phyloP scores from a whole-genome alignment of 306 rosid species.

The Cicer arietinum region DNA sequence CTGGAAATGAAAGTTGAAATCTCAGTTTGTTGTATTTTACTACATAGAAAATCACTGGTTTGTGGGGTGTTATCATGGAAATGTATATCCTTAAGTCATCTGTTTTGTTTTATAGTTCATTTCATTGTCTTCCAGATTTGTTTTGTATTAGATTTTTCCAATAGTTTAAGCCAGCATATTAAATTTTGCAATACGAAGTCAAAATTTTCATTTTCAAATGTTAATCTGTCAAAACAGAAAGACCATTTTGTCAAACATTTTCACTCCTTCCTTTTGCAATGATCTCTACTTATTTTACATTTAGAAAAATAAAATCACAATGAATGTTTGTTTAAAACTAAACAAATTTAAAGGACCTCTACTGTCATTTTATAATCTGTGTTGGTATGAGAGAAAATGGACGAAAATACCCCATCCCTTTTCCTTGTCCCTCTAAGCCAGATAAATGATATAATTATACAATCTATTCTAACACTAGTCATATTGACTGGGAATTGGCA shows the following conservation, averaged over 20 bases:
- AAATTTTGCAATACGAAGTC: slow-evolving; percentile 31
- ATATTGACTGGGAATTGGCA: not conserved
- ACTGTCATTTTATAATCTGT: not conserved
- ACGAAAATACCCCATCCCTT: not conserved
- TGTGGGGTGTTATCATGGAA: slow-evolving; percentile 2
- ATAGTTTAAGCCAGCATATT: slow-evolving; percentile 13
- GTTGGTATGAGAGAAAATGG: not conserved
- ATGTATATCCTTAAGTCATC: slow-evolving; percentile 25
- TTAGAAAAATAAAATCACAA: not conserved
- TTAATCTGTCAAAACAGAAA: slow-evolving; percentile 14
- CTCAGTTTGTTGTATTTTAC: slow-evolving; percentile 15
- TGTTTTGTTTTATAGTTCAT: not conserved
- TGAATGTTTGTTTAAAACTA: not conserved
- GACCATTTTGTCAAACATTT: not conserved
- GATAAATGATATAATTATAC: not conserved
- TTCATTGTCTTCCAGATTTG: too few relatives aligned
- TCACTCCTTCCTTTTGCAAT: slow-evolving; percentile 1
- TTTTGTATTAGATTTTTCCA: slow-evolving; percentile 17
- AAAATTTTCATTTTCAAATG: slow-evolving; percentile 17
- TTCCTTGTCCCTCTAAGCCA: not conserved
- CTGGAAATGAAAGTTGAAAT: slow-evolving; percentile 38
- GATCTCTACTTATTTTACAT: slow-evolving; percentile 9
- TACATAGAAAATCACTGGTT: slow-evolving; percentile 12
- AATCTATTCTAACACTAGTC: slow-evolving; percentile 29
- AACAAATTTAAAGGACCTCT: slow-evolving; percentile 1